Evolutionary conservation across 805 yeast species (phyloP).

Genomic region (Hermanozyma aechmeae): DNA sequence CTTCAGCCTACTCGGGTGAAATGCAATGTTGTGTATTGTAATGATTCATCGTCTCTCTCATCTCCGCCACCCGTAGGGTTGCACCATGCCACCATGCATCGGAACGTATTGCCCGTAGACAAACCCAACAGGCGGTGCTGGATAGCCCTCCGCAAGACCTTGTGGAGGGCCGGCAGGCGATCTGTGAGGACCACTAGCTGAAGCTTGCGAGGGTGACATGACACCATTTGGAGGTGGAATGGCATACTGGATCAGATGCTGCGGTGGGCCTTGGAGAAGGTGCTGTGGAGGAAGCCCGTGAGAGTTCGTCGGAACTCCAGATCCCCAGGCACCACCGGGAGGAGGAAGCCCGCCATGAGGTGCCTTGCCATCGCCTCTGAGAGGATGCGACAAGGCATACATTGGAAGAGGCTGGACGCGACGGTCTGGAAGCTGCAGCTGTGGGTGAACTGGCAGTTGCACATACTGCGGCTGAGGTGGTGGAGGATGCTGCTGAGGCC

Average conservation of each 20-base stretch:
- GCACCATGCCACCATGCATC: conserved; percentile 21
- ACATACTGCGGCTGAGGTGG: conserved; percentile 1
- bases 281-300: conserved; percentile 1
- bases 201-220: conserved; percentile 8
- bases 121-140: conserved; percentile 26
- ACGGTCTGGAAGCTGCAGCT: not conserved
- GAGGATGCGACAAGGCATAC: not conserved
- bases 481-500: conserved; percentile 2
- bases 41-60: no score
- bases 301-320: not conserved
- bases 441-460: not conserved
- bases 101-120: conserved; percentile 30
- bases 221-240: conserved; percentile 4
- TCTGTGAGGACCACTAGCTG: conserved; percentile 6
- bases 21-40: no score
- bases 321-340: not conserved
- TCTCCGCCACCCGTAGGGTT: conserved; percentile 6
- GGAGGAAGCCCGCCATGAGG: not conserved
- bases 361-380: not conserved
- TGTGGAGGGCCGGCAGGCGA: conserved; percentile 8
- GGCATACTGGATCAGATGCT: not conserved
- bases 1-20: no score
- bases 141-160: conserved; percentile 8
- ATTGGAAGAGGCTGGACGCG: not conserved
- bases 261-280: conserved; percentile 1